Evolutionary conservation across 495 filamentous ascomycete species (phyloP).

Genomic region (Clohesyomyces aquaticus): DNA sequence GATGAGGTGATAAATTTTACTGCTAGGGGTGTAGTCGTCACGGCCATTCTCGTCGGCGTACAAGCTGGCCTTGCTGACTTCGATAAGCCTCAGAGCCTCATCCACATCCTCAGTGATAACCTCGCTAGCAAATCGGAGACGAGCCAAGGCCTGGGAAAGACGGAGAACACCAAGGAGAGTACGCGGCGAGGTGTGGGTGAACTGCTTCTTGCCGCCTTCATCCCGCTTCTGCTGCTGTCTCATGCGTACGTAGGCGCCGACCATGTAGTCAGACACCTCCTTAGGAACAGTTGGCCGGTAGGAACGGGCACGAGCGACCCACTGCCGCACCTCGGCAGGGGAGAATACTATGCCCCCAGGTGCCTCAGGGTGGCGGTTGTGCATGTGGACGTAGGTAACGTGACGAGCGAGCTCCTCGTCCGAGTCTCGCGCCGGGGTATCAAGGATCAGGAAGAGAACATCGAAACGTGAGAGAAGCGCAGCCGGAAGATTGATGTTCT

Average conservation of each 20-base stretch:
- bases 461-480: conserved; percentile 96
- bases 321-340: conserved; percentile 90
- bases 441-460: conserved; percentile 92
- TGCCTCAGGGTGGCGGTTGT: conserved; percentile 87
- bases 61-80: conserved; percentile 87
- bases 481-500: conserved; percentile 98
- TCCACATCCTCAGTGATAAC: conserved; percentile 94
- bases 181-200: conserved; percentile 89
- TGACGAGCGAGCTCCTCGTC: conserved; percentile 95
- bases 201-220: conserved; percentile 84
- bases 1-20: conserved; percentile 92
- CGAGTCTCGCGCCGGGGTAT: conserved; percentile 82
- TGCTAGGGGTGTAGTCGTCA: conserved; percentile 77
- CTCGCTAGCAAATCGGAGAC: conserved; percentile 78
- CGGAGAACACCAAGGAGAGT: conserved; percentile 91
- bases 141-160: conserved; percentile 92
- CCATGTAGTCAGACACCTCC: conserved; percentile 88
- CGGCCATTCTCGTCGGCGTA: conserved; percentile 64
- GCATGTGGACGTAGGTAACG: conserved; percentile 97
- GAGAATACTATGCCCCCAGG: conserved; percentile 71
- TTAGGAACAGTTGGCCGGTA: conserved; percentile 85
- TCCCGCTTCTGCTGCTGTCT: conserved; percentile 85
- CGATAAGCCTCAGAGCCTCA: conserved; percentile 86
- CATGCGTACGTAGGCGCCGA: conserved; percentile 92
- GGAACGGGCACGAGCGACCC: conserved; percentile 87